Percentiles rank a stretch among this genome's conserved stretches.
phyloP scores from a whole-genome alignment of 176 grass and related monocot species.

The Avena atlantica region DNA sequence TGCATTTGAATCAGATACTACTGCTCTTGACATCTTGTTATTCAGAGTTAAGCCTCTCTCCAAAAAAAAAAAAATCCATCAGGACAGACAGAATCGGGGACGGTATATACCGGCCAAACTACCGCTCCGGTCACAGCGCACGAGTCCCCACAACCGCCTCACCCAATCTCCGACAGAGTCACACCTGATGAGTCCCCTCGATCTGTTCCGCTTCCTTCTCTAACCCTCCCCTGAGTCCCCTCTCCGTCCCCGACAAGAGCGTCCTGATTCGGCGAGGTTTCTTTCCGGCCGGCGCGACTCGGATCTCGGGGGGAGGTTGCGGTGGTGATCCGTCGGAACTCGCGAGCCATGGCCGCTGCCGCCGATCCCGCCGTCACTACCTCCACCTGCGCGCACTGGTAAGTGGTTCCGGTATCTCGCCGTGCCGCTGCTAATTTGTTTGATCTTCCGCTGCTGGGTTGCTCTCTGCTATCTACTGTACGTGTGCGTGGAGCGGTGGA shows the following conservation, averaged over 20 bases:
- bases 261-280: background rate
- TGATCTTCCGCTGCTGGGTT: too few relatives aligned
- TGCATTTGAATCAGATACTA: too few relatives aligned
- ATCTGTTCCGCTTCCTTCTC: background rate
- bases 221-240: too few relatives aligned
- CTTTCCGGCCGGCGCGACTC: background rate
- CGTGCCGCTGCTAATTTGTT: background rate
- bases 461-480: background rate
- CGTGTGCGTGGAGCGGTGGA: background rate
- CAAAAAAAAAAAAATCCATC: too few relatives aligned
- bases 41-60: too few relatives aligned
- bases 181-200: background rate
- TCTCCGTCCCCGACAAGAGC: background rate
- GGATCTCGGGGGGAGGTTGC: constrained; percentile 30
- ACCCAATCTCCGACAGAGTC: background rate
- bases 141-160: background rate
- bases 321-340: background rate
- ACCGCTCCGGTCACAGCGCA: background rate
- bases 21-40: too few relatives aligned
- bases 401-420: background rate
- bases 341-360: constrained; percentile 19
- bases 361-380: constrained; percentile 25
- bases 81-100: too few relatives aligned
- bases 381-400: constrained; percentile 76
- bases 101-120: background rate